A percentile compares a stretch with the other conserved stretches of the same genome.
phyloP scores from a whole-genome alignment of 179 eudicot genomes.

The Carnegiea gigantea region DNA sequence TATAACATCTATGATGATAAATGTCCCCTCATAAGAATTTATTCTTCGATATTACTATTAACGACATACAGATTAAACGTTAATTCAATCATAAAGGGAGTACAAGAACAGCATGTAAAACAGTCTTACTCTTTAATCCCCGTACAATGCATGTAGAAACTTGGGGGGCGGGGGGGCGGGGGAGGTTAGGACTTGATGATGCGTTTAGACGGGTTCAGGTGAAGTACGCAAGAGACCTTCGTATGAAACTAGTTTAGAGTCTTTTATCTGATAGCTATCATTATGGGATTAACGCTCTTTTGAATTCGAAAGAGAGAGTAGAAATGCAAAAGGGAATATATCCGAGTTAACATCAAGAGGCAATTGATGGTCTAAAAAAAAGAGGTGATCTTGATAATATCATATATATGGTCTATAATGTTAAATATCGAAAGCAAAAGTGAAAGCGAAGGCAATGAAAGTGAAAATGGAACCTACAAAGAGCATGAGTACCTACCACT shows the following conservation, averaged over 20 bases:
- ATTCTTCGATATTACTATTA: no score
- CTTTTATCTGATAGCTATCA: not conserved
- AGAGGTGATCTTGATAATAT: not conserved
- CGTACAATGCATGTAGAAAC: no score
- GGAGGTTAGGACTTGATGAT: no score
- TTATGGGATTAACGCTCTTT: not conserved
- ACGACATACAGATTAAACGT: no score
- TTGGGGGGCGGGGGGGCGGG: no score
- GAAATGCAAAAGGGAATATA: not conserved
- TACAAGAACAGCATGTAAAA: no score
- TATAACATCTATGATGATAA: no score
- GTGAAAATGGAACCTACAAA: slow-evolving; percentile 1
- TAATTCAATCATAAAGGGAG: no score
- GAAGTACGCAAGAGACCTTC: no score
- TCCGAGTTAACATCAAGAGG: not conserved
- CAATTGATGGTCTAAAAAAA: not conserved
- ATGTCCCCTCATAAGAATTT: not conserved
- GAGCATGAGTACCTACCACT: not conserved
- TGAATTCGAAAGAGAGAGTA: not conserved
- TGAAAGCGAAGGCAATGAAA: not conserved
- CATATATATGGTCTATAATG: not conserved
- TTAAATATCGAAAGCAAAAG: not conserved
- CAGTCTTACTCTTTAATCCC: no score
- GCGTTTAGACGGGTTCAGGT: no score
- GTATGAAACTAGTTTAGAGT: no score